Conservation (phyloP, 306 rosid species). For the Herpetospermum pedunculosum region DNA sequence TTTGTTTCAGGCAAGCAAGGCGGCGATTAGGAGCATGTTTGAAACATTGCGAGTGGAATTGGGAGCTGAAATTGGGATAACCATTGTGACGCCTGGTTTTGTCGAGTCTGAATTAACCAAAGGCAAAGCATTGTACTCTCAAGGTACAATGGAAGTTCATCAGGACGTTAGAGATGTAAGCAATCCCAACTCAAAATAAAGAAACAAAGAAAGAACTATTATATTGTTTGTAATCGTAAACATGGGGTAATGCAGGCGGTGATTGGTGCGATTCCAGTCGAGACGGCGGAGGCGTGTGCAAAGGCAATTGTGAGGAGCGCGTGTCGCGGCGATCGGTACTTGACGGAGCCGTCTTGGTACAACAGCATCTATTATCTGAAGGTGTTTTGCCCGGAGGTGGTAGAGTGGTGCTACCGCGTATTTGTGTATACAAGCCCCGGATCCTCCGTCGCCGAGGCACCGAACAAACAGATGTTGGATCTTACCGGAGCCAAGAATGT, state of each 20-base stretch:
- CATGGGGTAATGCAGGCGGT: too few species aligned
- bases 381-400: slow-evolving; percentile 23
- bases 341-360: slow-evolving; percentile 33
- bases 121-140: slow-evolving; percentile 26
- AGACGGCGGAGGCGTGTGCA: slow-evolving; percentile 11
- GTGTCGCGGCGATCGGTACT: slow-evolving; percentile 21
- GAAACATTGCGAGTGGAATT: slow-evolving; percentile 53
- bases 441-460: background rate
- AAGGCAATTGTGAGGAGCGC: slow-evolving; percentile 22
- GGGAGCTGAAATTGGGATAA: slow-evolving; percentile 32
- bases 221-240: too few species aligned
- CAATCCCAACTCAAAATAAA: too few species aligned
- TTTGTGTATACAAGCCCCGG: background rate
- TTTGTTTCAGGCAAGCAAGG: slow-evolving; percentile 57
- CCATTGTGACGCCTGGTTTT: slow-evolving; percentile 51
- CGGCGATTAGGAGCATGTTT: slow-evolving; percentile 32
- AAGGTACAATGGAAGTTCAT: slow-evolving; percentile 27
- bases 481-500: background rate
- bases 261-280: slow-evolving; percentile 11
- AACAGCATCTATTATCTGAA: slow-evolving; percentile 14
- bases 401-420: slow-evolving; percentile 13
- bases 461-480: background rate
- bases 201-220: too few species aligned
- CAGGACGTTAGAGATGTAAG: slow-evolving; percentile 52
- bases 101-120: slow-evolving; percentile 32